phyloP scores from a whole-genome alignment of 805 yeast species.

The Saitoella complicata region DNA sequence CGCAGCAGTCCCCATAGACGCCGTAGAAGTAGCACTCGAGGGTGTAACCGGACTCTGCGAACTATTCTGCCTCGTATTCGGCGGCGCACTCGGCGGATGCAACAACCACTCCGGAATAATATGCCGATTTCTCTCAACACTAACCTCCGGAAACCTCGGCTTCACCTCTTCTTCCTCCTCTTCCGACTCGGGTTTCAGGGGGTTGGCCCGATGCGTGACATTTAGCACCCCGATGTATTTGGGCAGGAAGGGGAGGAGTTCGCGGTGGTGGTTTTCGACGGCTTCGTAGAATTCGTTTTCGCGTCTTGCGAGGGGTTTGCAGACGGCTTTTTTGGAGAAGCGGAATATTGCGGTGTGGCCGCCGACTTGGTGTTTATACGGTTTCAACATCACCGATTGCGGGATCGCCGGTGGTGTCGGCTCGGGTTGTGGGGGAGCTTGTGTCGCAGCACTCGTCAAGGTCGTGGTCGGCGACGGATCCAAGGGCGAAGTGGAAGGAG shows the following conservation, averaged over 20 bases:
- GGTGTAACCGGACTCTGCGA: not conserved
- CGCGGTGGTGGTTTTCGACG: constrained; percentile 63
- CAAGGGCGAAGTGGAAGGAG: not conserved
- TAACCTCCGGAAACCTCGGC: constrained; percentile 53
- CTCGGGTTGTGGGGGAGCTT: not conserved
- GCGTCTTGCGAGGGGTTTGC: constrained; percentile 78
- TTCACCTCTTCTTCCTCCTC: constrained; percentile 11
- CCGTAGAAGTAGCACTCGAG: constrained; percentile 5
- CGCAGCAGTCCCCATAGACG: not conserved
- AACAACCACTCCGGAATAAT: constrained; percentile 73
- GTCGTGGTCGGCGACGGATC: not conserved
- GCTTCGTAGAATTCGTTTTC: constrained; percentile 88
- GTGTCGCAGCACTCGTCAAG: not conserved
- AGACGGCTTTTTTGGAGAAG: constrained; percentile 80
- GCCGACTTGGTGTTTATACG: constrained; percentile 81
- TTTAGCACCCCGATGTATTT: constrained; percentile 85
- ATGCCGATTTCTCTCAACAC: constrained; percentile 78
- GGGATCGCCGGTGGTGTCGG: constrained; percentile 13
- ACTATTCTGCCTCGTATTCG: too few species aligned
- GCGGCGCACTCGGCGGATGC: too few species aligned
- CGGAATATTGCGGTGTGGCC: constrained; percentile 96
- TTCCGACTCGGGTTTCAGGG: constrained; percentile 21
- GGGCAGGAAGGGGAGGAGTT: constrained; percentile 75
- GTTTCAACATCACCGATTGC: constrained; percentile 73
- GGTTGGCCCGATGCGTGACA: constrained; percentile 42